Base-by-base conservation (phyloP, 2,329 filamentous ascomycete species). In the Didymella exigua region DNA sequence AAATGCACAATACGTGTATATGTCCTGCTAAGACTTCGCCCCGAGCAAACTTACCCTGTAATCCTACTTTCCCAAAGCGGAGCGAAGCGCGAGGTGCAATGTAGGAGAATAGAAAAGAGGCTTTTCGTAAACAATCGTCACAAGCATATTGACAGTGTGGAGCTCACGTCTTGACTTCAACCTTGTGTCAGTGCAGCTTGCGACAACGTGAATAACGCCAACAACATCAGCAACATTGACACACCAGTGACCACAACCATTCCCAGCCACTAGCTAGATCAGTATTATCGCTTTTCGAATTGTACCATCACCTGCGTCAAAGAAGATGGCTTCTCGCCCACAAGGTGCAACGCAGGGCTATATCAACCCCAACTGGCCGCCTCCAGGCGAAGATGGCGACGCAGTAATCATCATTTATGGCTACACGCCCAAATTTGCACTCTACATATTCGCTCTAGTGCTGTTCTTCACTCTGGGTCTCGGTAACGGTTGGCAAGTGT, bases 341-440 rank as follows among this genome's bases (percentile, higher is more conserved):
- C 47, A 23, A 34, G 49, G 42, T 13, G 24, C 54, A 27, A 41
- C 56, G 24, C 55, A 54, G 6, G 71, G 79, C 59, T 83, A 81
- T 45, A 70, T 82, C 50, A 81, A 84, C 62, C 82, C 81, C 29
- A 76, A 80, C 67, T 83, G 81, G 52, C 79, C 81, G 36, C 81
- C 79, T 41, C 81, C 80, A 8, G 73, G 75, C 33, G 76, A 76
- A 4, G 61, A 72, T 2, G 75, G 76, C 64, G 79, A 83, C 63
- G 79, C 79, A 1, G 70, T 56, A 11, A 59, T 70, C 23, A 66
- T 69, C 23, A 66, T 70, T 43, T 66, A 69, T 42, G 70, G 81
- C 0, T 77, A 78, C 27, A 77, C 73, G 4, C 76, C 75, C 1
- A 74, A 74, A 0, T 72, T 80, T 2, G 54, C 75, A 0, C 69